These are phyloP conservation scores for Colletotrichum ledebouriae DNA, from an alignment of 2,329 filamentous ascomycete genomes.

Conservation along the genomic window DNA sequence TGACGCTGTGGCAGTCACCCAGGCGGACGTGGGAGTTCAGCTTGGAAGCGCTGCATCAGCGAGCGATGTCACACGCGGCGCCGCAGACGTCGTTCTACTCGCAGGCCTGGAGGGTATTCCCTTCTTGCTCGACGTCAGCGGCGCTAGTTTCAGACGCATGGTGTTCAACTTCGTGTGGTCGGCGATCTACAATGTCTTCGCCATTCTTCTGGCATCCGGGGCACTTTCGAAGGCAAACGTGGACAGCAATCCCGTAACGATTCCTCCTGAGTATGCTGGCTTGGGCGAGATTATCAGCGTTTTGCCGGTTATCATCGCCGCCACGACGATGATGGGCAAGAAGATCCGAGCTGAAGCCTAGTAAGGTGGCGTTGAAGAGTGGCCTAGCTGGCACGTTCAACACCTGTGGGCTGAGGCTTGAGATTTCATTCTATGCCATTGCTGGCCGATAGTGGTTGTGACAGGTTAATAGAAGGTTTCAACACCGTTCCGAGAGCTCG, in stretches of 20 bases:
- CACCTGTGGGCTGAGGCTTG: conserved; percentile 17
- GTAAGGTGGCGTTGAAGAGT: not conserved
- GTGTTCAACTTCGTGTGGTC: conserved; percentile 75
- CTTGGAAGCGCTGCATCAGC: conserved; percentile 59
- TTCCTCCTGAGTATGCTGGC: conserved; percentile 66
- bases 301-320: conserved; percentile 66
- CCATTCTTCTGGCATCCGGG: conserved; percentile 71
- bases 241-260: conserved; percentile 51
- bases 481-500: conserved; percentile 15
- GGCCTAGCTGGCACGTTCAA: conserved; percentile 30
- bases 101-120: conserved; percentile 64
- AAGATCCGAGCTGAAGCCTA: conserved; percentile 15
- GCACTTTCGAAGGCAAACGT: conserved; percentile 61
- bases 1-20: conserved; percentile 71
- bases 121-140: conserved; percentile 63
- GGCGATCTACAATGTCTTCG: conserved; percentile 72
- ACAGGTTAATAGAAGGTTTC: conserved; percentile 10
- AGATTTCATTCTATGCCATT: not conserved
- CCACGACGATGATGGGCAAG: conserved; percentile 48
- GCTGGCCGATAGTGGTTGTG: conserved; percentile 4
- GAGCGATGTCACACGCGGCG: conserved; percentile 67
- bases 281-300: conserved; percentile 76
- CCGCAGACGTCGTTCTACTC: conserved; percentile 71
- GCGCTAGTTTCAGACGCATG: conserved; percentile 56
- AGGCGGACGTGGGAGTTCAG: conserved; percentile 72